These are phyloP conservation scores for Fonsecaea nubica DNA, from an alignment of 2,329 filamentous ascomycete genomes.

Conservation along the genomic window DNA sequence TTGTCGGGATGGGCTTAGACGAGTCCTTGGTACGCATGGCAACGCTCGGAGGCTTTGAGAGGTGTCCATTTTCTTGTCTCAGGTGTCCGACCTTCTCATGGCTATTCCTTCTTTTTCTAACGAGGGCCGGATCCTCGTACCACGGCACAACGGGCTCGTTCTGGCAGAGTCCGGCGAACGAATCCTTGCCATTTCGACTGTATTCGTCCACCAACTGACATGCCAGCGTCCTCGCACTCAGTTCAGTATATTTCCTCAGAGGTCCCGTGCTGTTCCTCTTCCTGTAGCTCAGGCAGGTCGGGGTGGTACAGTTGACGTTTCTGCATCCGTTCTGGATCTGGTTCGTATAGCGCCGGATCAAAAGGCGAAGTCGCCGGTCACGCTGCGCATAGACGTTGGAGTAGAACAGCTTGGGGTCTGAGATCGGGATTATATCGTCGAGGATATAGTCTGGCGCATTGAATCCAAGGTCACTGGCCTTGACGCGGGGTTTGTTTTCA, in stretches of 20 bases:
- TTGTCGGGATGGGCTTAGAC: neutral
- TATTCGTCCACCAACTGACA: conserved; percentile 76
- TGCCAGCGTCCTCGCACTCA: conserved; percentile 81
- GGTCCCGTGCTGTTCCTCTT: conserved; percentile 72
- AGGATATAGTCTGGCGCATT: conserved; percentile 29
- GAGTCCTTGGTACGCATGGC: conserved; percentile 20
- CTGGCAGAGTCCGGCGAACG: conserved; percentile 33
- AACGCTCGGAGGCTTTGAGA: conserved; percentile 4
- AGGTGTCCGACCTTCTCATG: conserved; percentile 21
- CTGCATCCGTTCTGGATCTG: conserved; percentile 85
- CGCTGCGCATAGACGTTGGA: conserved; percentile 31
- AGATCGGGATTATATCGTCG: conserved; percentile 31
- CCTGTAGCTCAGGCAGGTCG: conserved; percentile 81
- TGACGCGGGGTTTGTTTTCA: conserved; percentile 28
- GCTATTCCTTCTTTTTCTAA: conserved; percentile 32
- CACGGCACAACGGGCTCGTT: conserved; percentile 39
- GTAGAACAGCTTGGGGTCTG: conserved; percentile 30
- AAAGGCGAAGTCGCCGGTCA: conserved; percentile 38
- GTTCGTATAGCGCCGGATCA: conserved; percentile 63
- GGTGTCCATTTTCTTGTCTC: conserved; percentile 22
- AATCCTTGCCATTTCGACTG: conserved; percentile 61
- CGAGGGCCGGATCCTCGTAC: conserved; percentile 35
- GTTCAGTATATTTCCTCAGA: conserved; percentile 77
- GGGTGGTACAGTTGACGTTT: conserved; percentile 69
- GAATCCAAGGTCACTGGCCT: conserved; percentile 29